phyloP scores from a whole-genome alignment of 2,329 filamentous ascomycete genomes.

The Helotiales sp. region DNA sequence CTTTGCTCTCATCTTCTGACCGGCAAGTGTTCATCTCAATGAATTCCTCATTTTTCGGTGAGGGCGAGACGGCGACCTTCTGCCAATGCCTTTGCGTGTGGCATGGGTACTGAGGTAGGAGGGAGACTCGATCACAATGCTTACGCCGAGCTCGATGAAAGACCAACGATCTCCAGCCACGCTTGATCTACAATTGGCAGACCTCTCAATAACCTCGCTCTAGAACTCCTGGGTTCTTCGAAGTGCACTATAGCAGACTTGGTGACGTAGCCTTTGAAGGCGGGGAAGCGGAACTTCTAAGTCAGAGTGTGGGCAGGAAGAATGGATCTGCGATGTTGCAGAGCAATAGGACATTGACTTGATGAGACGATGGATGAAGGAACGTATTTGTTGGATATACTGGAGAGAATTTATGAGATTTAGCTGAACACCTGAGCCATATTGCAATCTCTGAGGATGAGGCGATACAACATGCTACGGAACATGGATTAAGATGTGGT shows the following conservation, averaged over 20 bases:
- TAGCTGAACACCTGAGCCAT: too few species aligned
- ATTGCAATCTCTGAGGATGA: too few species aligned
- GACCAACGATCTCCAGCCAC: slow-evolving; percentile 54
- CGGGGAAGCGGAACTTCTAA: slow-evolving; percentile 47
- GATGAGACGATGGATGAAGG: slow-evolving; percentile 6
- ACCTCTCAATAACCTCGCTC: slow-evolving; percentile 54
- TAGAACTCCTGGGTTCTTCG: slow-evolving; percentile 53
- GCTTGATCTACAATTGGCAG: slow-evolving; percentile 60
- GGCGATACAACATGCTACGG: too few species aligned
- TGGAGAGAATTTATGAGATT: slow-evolving; percentile 4
- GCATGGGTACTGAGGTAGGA: too few species aligned
- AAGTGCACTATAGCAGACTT: slow-evolving; percentile 41
- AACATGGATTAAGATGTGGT: too few species aligned
- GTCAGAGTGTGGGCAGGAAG: slow-evolving; percentile 40
- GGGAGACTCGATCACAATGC: slow-evolving; percentile 55
- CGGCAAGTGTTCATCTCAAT: slow-evolving; percentile 34
- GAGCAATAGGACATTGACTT: slow-evolving; percentile 52
- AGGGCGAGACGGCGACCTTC: too few species aligned
- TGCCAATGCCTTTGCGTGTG: too few species aligned
- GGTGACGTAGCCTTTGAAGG: slow-evolving; percentile 49
- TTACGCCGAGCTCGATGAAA: slow-evolving; percentile 56
- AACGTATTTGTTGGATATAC: slow-evolving; percentile 1
- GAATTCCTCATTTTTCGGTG: too few species aligned
- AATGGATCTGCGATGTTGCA: slow-evolving; percentile 49
- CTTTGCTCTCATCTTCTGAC: neutral